Evolutionary conservation across 768 basidiomycete genomes (phyloP).

Genomic region (Mycena haematopus): DNA sequence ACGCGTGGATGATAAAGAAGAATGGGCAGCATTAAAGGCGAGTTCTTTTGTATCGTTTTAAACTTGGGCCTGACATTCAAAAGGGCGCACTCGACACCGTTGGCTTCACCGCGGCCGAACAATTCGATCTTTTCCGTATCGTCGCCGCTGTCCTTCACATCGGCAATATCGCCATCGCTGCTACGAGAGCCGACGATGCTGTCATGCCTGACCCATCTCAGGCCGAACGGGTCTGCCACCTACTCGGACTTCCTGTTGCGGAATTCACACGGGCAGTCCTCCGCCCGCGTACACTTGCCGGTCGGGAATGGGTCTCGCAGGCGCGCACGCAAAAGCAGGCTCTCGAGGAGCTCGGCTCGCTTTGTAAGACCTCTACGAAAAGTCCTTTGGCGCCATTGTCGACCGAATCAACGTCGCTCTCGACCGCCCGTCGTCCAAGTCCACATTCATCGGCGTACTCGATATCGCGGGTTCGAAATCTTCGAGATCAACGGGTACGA

Average conservation of each 20-base stretch:
- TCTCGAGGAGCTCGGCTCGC: conserved; percentile 85
- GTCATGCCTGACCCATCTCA: conserved; percentile 82
- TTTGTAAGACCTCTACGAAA: conserved; percentile 98
- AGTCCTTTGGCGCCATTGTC: conserved; percentile 92
- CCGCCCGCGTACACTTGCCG: conserved; percentile 90
- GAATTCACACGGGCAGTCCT: conserved; percentile 91
- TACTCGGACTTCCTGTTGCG: conserved; percentile 84
- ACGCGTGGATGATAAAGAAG: conserved; percentile 90
- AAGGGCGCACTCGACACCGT: conserved; percentile 87
- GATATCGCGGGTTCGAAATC: conserved; percentile 99
- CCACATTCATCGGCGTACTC: conserved; percentile 95
- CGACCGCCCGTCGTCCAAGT: conserved; percentile 90
- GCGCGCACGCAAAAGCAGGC: conserved; percentile 92
- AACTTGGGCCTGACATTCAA: conserved; percentile 7
- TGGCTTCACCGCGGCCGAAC: conserved; percentile 85
- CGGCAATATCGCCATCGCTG: conserved; percentile 87
- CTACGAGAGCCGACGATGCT: conserved; percentile 76
- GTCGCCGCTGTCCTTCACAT: conserved; percentile 94
- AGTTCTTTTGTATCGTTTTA: conserved; percentile 24
- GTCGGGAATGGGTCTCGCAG: conserved; percentile 96
- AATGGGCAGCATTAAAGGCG: conserved; percentile 85
- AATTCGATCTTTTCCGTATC: conserved; percentile 91
- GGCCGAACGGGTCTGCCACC: conserved; percentile 87
- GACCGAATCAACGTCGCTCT: conserved; percentile 95
- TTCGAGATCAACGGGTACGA: conserved; percentile 95